These are phyloP conservation scores for Lobosporangium transversale DNA, from an alignment of 192 early-diverging fungal genomes.

Conservation along the genomic window DNA sequence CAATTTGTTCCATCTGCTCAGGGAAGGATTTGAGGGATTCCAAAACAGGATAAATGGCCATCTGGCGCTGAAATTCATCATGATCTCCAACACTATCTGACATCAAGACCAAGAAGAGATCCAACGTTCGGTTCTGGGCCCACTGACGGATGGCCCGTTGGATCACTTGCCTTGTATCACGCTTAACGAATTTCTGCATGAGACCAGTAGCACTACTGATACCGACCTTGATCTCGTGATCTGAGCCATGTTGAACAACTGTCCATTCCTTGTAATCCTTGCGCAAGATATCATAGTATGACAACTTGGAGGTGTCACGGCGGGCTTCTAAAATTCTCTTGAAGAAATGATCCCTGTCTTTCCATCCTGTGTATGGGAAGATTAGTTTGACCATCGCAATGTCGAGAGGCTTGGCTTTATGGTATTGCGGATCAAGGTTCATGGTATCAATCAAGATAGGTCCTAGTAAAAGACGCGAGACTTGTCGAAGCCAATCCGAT, in stretches of 20 bases:
- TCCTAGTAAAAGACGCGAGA: constrained; percentile 62
- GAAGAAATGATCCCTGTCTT: constrained; percentile 36
- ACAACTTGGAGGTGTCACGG: constrained; percentile 52
- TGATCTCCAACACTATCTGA: constrained; percentile 65
- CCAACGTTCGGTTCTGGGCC: constrained; percentile 55
- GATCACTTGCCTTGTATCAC: constrained; percentile 54
- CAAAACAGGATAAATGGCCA: constrained; percentile 56
- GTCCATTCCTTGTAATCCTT: constrained; percentile 84
- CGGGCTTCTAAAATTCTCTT: constrained; percentile 65
- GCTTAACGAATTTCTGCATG: constrained; percentile 58
- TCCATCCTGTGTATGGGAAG: constrained; percentile 46
- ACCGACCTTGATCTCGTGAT: constrained; percentile 58
- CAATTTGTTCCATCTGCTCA: constrained; percentile 39
- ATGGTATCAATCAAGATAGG: constrained; percentile 79
- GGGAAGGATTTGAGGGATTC: constrained; percentile 29
- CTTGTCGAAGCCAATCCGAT: constrained; percentile 23
- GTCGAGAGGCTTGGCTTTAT: constrained; percentile 59
- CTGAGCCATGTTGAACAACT: constrained; percentile 52
- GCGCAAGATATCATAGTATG: constrained; percentile 63
- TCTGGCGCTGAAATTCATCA: constrained; percentile 68
- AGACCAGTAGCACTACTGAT: constrained; percentile 68
- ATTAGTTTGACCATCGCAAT: constrained; percentile 53
- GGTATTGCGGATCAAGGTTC: constrained; percentile 57
- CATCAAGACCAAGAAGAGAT: constrained; percentile 56
- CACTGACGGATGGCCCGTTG: constrained; percentile 39